Conservation (phyloP, 2,329 filamentous ascomycete species). For the Aureobasidium sp. region DNA sequence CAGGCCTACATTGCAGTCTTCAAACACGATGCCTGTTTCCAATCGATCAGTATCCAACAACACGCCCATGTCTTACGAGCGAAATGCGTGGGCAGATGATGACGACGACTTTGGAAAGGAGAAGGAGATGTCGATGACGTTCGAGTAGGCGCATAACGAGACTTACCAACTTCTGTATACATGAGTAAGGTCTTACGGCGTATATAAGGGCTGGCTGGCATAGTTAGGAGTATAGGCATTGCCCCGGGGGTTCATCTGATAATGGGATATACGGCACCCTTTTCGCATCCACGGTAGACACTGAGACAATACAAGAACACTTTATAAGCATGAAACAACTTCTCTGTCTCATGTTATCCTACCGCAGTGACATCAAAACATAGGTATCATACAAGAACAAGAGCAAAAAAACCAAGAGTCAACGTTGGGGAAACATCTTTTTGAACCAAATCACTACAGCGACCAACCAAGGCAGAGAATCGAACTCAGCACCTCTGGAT, state of each 20-base stretch:
- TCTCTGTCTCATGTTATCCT: too few species aligned
- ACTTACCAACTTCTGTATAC: not conserved
- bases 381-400: not conserved
- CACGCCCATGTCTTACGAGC: constrained; percentile 17
- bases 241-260: not conserved
- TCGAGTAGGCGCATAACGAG: constrained; percentile 24
- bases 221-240: not conserved
- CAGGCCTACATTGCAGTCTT: constrained; percentile 16
- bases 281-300: not conserved
- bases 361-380: too few species aligned
- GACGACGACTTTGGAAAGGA: constrained; percentile 39
- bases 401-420: not conserved
- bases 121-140: constrained; percentile 41
- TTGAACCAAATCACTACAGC: not conserved
- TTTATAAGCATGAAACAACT: not conserved
- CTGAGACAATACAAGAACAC: not conserved
- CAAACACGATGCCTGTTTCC: constrained; percentile 22
- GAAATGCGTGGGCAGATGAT: constrained; percentile 42
- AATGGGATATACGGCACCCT: not conserved
- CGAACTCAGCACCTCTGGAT: not conserved
- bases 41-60: constrained; percentile 13
- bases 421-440: not conserved
- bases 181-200: not conserved
- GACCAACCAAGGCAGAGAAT: not conserved
- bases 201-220: not conserved